These are phyloP conservation scores for Xerocomellus dryophilus DNA, from an alignment of 768 basidiomycete species.

Conservation along the genomic window DNA sequence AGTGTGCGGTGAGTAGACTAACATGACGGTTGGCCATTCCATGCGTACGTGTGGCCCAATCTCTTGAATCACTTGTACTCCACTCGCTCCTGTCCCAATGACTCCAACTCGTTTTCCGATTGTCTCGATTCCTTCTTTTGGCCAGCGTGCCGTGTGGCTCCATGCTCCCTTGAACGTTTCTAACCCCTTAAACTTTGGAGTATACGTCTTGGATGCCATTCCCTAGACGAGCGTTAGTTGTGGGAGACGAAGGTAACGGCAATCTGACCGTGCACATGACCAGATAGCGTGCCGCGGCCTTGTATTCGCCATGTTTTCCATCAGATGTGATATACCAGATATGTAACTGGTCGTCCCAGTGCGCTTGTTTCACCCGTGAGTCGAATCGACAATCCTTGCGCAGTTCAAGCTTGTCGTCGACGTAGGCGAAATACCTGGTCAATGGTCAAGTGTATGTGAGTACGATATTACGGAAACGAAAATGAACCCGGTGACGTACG, in stretches of 20 bases:
- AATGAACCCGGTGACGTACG: background rate
- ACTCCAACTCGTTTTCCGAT: constrained; percentile 12
- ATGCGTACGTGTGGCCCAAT: constrained; percentile 10
- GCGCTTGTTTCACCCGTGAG: constrained; percentile 4
- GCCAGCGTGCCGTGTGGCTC: constrained; percentile 14
- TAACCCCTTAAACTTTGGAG: constrained; percentile 7
- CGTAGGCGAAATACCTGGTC: constrained; percentile 15
- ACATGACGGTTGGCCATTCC: background rate
- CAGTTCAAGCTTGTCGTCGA: constrained; percentile 7
- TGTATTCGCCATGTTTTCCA: constrained; percentile 10
- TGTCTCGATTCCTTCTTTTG: constrained; percentile 15
- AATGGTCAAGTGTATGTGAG: background rate
- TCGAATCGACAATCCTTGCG: constrained; percentile 17
- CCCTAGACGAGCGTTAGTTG: constrained; percentile 1
- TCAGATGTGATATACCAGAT: constrained; percentile 3
- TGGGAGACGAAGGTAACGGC: background rate
- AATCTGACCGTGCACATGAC: constrained; percentile 14
- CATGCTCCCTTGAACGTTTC: constrained; percentile 8
- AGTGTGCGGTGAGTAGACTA: background rate
- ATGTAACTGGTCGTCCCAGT: constrained; percentile 13
- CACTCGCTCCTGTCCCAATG: constrained; percentile 18
- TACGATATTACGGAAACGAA: background rate
- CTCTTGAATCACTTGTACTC: constrained; percentile 14
- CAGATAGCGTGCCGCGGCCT: constrained; percentile 9
- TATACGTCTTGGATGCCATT: constrained; percentile 8